Evolutionary conservation across 768 basidiomycete species (phyloP).

Genomic region (Candolleomyces eurysporus): DNA sequence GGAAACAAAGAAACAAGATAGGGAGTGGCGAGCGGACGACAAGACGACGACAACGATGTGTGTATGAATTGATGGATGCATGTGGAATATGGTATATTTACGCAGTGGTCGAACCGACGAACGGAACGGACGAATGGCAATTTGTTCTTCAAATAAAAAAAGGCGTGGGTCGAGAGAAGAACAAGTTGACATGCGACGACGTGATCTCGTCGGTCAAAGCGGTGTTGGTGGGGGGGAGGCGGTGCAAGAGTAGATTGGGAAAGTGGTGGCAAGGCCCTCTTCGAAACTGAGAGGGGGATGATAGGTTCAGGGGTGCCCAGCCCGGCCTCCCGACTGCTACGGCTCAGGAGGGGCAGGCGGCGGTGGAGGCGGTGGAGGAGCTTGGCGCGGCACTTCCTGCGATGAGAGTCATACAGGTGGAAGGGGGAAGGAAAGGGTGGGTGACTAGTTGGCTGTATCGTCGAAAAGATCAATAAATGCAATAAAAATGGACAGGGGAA

Average conservation of each 20-base stretch:
- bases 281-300: constrained; percentile 29
- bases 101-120: no score
- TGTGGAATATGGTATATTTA: no score
- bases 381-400: constrained; percentile 18
- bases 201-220: constrained; percentile 30
- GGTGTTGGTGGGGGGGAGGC: no score
- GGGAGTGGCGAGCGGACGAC: no score
- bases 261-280: constrained; percentile 22
- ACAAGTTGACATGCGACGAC: no score
- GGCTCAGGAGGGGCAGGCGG: constrained; percentile 23
- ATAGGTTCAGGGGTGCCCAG: constrained; percentile 79
- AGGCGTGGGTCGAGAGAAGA: no score
- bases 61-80: no score
- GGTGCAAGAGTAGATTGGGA: constrained; percentile 14
- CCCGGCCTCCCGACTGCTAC: constrained; percentile 56
- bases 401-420: constrained; percentile 60
- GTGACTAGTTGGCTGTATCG: constrained; percentile 52
- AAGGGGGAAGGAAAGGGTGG: constrained; percentile 62
- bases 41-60: no score
- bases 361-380: constrained; percentile 27
- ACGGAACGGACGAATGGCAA: no score
- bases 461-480: neutral
- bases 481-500: neutral
- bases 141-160: no score
- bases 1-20: no score